Percentiles rank a stretch among this genome's conserved stretches.
Conservation (phyloP, 495 filamentous ascomycete genomes). For the Penicillium riverlandense region DNA sequence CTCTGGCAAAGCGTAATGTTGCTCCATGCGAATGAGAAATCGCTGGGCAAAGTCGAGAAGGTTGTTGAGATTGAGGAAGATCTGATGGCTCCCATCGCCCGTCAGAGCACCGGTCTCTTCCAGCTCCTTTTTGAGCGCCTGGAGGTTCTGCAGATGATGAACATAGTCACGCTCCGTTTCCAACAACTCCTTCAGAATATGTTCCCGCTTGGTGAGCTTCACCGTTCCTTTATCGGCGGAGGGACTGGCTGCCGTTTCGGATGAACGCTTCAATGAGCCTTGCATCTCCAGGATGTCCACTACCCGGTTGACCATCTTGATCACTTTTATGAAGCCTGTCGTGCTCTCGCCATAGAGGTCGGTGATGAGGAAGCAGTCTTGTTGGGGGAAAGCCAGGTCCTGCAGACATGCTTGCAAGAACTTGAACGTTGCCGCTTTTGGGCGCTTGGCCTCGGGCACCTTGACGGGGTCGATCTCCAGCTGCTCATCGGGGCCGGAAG, state of each 20-base stretch:
- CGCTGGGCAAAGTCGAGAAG: conserved; percentile 91
- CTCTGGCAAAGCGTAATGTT: conserved; percentile 76
- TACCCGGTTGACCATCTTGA: conserved; percentile 77
- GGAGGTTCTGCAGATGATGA: conserved; percentile 91
- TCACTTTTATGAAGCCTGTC: conserved; percentile 95
- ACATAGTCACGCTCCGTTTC: conserved; percentile 96
- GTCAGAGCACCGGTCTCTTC: conserved; percentile 82
- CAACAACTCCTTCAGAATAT: conserved; percentile 83
- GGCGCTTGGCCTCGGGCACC: conserved; percentile 54
- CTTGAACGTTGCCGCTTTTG: conserved; percentile 65
- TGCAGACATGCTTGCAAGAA: conserved; percentile 61
- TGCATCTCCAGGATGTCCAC: conserved; percentile 75
- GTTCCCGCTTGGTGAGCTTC: conserved; percentile 71
- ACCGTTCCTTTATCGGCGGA: conserved; percentile 34
- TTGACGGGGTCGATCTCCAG: conserved; percentile 57
- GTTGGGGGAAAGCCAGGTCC: conserved; percentile 66
- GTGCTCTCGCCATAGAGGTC: conserved; percentile 92
- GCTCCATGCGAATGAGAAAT: conserved; percentile 92
- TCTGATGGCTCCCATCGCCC: conserved; percentile 86
- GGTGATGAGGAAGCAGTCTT: conserved; percentile 84
- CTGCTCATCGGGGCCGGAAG: conserved; percentile 55
- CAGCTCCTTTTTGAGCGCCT: conserved; percentile 83
- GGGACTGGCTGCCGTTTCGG: conserved; percentile 35
- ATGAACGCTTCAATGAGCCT: conserved; percentile 56
- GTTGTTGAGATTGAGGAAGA: conserved; percentile 92